These are phyloP conservation scores for Neurospora tetraspora DNA, from an alignment of 495 filamentous ascomycete genomes.

Conservation along the genomic window DNA sequence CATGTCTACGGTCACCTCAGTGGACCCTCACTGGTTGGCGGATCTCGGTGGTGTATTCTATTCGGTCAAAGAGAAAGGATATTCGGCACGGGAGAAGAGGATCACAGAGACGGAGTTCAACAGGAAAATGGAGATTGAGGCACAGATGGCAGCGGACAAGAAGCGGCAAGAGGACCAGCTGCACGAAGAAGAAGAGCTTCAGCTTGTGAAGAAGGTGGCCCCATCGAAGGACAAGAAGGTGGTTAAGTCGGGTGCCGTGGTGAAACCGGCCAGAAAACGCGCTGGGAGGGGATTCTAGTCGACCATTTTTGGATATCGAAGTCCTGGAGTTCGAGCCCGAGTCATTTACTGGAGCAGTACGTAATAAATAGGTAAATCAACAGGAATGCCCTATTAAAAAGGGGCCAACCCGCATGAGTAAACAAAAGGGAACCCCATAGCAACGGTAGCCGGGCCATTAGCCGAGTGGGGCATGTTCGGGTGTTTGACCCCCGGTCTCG, in stretches of 20 bases:
- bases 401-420: neutral
- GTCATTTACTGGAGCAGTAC: neutral
- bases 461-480: neutral
- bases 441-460: neutral
- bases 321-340: neutral
- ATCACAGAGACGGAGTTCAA: slow-evolving; percentile 94
- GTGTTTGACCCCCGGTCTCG: neutral
- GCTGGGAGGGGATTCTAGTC: slow-evolving; percentile 20
- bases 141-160: slow-evolving; percentile 84
- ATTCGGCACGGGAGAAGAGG: slow-evolving; percentile 77
- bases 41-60: slow-evolving; percentile 99
- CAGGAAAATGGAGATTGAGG: slow-evolving; percentile 88
- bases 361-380: neutral
- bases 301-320: neutral
- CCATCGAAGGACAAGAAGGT: slow-evolving; percentile 40
- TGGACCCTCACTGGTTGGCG: slow-evolving; percentile 97
- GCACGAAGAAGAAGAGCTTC: slow-evolving; percentile 34
- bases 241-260: slow-evolving; percentile 45
- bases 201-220: slow-evolving; percentile 35
- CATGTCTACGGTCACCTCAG: slow-evolving; percentile 94
- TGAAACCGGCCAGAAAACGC: slow-evolving; percentile 48
- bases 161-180: slow-evolving; percentile 54
- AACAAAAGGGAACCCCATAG: neutral
- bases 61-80: slow-evolving; percentile 95
- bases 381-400: neutral